These are phyloP conservation scores for Penicillium lividum DNA, from an alignment of 495 filamentous ascomycete species.

Conservation along the genomic window DNA sequence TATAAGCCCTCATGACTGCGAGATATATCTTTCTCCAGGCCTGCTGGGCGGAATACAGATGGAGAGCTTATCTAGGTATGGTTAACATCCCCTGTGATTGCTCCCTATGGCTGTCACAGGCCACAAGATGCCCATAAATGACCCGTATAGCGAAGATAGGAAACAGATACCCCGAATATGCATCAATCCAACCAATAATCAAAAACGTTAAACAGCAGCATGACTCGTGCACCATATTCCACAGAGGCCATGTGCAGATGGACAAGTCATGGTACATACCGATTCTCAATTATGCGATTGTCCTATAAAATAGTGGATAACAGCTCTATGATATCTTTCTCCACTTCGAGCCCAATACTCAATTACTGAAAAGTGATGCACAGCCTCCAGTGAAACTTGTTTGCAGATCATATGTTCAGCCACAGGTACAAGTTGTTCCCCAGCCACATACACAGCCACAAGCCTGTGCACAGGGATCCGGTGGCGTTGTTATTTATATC, in stretches of 20 bases:
- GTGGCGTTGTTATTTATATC: conserved; percentile 28
- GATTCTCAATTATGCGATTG: conserved; percentile 4
- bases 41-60: background rate
- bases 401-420: background rate
- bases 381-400: background rate
- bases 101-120: background rate
- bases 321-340: background rate
- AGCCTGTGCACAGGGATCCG: conserved; percentile 16
- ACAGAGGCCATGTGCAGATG: conserved; percentile 23
- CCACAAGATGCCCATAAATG: background rate
- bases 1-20: background rate
- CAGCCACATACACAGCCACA: conserved; percentile 24
- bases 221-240: conserved; percentile 21
- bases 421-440: conserved; percentile 4
- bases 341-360: background rate
- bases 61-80: background rate
- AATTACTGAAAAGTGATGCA: background rate
- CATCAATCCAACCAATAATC: background rate
- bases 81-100: background rate
- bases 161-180: background rate
- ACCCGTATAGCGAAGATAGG: background rate
- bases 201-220: conserved; percentile 12
- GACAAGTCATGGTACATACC: conserved; percentile 22
- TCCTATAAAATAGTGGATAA: conserved; percentile 12
- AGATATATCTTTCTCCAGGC: background rate